Evolutionary conservation across 805 yeast genomes (phyloP).

Genomic region (Starmerella cellae): DNA sequence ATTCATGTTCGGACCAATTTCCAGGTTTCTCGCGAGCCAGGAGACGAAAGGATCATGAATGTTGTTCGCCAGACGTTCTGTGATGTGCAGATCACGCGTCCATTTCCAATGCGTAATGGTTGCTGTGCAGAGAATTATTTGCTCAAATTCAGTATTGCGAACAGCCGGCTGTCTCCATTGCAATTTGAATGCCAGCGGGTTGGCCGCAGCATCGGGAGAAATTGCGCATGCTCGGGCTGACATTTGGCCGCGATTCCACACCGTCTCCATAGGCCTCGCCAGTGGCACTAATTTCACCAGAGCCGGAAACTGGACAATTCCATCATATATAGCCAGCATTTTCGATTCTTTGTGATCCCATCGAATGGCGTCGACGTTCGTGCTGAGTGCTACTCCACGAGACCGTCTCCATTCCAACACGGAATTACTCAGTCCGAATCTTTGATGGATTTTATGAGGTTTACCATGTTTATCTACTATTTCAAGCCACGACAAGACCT

Average conservation of each 20-base stretch:
- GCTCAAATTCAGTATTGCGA: neutral
- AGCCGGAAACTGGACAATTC: conserved; percentile 1
- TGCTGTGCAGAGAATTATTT: conserved; percentile 7
- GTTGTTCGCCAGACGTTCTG: neutral
- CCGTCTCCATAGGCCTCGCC: neutral
- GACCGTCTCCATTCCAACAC: conserved; percentile 1
- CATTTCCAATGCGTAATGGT: conserved; percentile 10
- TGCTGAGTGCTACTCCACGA: neutral
- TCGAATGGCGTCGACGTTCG: neutral
- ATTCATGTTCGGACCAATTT: neutral
- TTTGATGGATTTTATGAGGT: neutral
- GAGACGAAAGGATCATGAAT: neutral
- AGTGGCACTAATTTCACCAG: neutral
- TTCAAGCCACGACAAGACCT: conserved; percentile 2
- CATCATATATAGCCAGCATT: conserved; percentile 1
- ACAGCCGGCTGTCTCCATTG: neutral
- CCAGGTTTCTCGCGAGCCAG: conserved; percentile 6
- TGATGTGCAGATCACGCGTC: conserved; percentile 4
- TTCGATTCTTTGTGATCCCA: conserved; percentile 1
- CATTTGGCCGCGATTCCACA: neutral
- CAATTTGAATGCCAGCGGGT: neutral
- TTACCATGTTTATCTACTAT: neutral
- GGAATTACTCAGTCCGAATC: neutral
- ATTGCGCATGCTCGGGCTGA: too few relatives aligned
- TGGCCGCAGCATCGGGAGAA: neutral